Conservation (phyloP, 139 green algal genomes). For the Chlorella vulgaris region DNA sequence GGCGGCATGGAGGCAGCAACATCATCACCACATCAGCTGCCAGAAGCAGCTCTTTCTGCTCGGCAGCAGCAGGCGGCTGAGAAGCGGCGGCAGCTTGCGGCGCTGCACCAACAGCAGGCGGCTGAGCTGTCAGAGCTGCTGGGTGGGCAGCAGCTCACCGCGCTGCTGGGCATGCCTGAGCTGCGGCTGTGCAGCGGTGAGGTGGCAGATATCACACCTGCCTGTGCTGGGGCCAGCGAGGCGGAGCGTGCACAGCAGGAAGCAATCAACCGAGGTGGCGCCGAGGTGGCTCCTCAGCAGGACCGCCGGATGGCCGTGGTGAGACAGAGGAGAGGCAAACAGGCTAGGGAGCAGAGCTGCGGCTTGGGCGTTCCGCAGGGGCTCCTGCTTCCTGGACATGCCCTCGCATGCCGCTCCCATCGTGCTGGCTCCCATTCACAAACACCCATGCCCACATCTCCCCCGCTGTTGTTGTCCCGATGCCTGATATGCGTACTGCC, state of each 20-base stretch:
- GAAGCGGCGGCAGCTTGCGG: background rate
- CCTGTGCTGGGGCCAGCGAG: conserved; percentile 19
- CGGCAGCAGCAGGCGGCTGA: background rate
- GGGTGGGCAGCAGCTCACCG: background rate
- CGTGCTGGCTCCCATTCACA: no score
- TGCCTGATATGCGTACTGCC: no score
- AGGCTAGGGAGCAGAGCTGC: no score
- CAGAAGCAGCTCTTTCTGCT: background rate
- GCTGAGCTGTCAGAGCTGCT: background rate
- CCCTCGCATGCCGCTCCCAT: no score
- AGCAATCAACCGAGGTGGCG: conserved; percentile 1
- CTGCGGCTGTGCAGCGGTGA: background rate
- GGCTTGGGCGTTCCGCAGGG: no score
- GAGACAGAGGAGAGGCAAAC: background rate
- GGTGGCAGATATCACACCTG: conserved; percentile 19
- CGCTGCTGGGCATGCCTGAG: background rate
- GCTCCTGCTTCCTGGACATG: no score
- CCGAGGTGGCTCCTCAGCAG: background rate
- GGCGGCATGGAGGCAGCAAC: background rate
- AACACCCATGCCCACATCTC: no score
- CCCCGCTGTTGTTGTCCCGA: no score
- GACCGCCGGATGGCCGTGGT: conserved; percentile 22
- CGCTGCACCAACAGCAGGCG: background rate
- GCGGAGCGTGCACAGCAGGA: conserved; percentile 28
- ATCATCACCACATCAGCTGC: background rate